Percentiles rank a stretch among this genome's conserved stretches.
phyloP scores from a whole-genome alignment of 202 grass and related monocot species.

The Thinopyrum obtusiflorum region DNA sequence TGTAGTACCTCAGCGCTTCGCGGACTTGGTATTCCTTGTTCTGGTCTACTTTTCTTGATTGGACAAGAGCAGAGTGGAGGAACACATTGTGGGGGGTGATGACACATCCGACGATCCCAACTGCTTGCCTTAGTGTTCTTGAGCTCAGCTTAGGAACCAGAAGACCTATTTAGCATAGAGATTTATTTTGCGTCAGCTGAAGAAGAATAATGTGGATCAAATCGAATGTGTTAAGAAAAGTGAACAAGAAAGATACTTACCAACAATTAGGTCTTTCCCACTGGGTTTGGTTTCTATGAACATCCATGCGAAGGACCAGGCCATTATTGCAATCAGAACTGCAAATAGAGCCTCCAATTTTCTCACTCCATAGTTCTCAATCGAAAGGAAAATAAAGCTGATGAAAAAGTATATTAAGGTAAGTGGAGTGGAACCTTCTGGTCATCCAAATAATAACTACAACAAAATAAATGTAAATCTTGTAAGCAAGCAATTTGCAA shows the following conservation, averaged over 20 bases:
- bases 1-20: constrained; percentile 74
- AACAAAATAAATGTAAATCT: not conserved
- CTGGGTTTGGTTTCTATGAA: constrained; percentile 65
- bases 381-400: constrained; percentile 58
- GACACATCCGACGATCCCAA: constrained; percentile 72
- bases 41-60: constrained; percentile 66
- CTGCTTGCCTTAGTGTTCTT: constrained; percentile 68
- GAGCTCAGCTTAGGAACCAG: constrained; percentile 64
- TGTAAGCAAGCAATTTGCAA: not conserved
- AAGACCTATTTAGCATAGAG: constrained; percentile 28
- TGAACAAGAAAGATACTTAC: constrained; percentile 14
- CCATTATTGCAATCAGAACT: constrained; percentile 74
- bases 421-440: not conserved
- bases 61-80: constrained; percentile 76
- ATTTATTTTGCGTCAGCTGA: not conserved
- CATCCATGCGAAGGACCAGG: constrained; percentile 74
- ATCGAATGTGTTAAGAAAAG: not conserved
- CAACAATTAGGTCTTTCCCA: constrained; percentile 61
- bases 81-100: constrained; percentile 85
- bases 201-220: not conserved
- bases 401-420: constrained; percentile 10
- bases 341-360: constrained; percentile 83
- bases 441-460: constrained; percentile 1
- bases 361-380: constrained; percentile 78
- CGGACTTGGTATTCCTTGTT: constrained; percentile 54